Evolutionary conservation across 345 rosid genomes (phyloP), one percentile per base, ranked within the genome.

Genomic region (Lepidium sativum): DNA sequence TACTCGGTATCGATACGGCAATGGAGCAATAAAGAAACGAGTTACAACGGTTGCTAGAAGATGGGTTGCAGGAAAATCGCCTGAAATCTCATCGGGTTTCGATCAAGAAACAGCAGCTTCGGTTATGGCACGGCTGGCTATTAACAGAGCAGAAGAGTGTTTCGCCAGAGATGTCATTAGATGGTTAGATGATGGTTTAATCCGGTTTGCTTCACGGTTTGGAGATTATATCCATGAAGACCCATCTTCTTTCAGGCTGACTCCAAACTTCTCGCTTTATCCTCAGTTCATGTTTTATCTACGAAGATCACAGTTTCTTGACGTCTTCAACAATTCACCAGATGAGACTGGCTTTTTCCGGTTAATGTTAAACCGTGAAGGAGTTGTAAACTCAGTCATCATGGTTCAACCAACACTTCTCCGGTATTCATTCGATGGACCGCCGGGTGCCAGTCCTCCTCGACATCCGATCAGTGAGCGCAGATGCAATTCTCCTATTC

Each of bases 51-150:
- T 88, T 63, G 97, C 96, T 5, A 84, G 99, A 73, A 86, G 99
- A 76, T 94, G 96, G 95, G 91, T 81, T 35, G 77, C 78, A n/a
- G 90, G 83, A 62, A 81, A 81, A 63, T 80, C 95, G 1, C 87
- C 91, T 1, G 99, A 94, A 59, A 80, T 86, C 34, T 68, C 80
- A 62, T 75, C 92, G 9, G 92, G 99, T 27, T 94, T 94, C 17
- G 97, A 90, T 79, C 99, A 94, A 80, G 97, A 94, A 86, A 83
- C 96, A 50, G 97, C 99, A 12, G 91, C 97, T 68, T 82, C 92
- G 0, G 89, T 94, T 33, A 88, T 90, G 95, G 96, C 95, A 11
- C 82, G 99, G 61, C 92, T 94, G 25, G 99, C 97, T 7, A 83
- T 94, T 47, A 79, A 82, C 74, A 79, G 88, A 73, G 78, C 89